A percentile compares a stretch with the other conserved stretches of the same genome.
Conservation (phyloP, 1,284 basidiomycete species). For the Neonothopanus nambi region DNA sequence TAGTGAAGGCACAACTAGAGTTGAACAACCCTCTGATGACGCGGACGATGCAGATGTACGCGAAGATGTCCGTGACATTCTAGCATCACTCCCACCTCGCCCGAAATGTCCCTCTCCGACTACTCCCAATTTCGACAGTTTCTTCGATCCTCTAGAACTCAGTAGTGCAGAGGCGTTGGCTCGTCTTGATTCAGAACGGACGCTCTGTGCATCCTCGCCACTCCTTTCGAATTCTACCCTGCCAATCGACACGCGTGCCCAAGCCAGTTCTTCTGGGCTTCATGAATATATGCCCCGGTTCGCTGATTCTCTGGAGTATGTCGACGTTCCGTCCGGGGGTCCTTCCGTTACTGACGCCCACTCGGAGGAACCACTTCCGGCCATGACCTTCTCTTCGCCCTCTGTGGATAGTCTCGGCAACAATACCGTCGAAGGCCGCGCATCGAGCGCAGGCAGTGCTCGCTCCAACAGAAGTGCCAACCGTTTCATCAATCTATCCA, state of each 20-base stretch:
- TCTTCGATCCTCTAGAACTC: background rate
- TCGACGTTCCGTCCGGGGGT: background rate
- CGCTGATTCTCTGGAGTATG: too few species aligned
- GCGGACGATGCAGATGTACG: background rate
- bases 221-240: too few species aligned
- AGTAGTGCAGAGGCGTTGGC: background rate
- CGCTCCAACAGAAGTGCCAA: background rate
- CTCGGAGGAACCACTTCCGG: background rate
- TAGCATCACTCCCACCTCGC: slow-evolving; percentile 5
- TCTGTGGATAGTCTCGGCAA: background rate
- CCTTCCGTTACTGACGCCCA: background rate
- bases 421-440: background rate
- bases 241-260: too few species aligned
- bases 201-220: background rate
- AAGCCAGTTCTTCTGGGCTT: too few species aligned
- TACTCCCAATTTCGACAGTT: background rate
- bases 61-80: background rate
- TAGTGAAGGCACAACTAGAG: too few species aligned
- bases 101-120: background rate
- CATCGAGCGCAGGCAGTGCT: background rate
- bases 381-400: background rate
- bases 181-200: too few species aligned
- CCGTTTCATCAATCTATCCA: background rate
- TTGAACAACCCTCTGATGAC: background rate
- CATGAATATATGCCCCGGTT: too few species aligned